Base-by-base conservation (phyloP, 2,329 filamentous ascomycete species). In the Botryotinia calthae region DNA sequence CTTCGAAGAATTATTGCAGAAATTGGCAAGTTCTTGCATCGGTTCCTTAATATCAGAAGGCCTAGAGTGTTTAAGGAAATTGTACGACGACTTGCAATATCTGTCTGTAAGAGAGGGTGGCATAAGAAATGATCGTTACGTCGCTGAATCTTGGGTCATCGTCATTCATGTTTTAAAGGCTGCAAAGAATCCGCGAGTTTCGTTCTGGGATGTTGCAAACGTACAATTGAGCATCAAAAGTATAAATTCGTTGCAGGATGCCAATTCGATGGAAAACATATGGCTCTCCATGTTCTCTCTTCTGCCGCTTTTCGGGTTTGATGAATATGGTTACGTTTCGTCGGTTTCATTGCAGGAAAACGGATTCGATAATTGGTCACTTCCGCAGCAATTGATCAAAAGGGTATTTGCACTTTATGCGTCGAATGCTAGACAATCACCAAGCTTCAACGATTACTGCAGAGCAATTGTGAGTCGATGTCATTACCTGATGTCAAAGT, bases 381-480 rank as follows among this genome's bases (percentile, higher is more conserved):
- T 91, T 22, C 86, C 88, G 0, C 88, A 90, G 74, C 85, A 83
- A 72, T 78, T 91, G 44, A 75, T 91, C 65, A 87, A 84, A 75
- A 84, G 84, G 10, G 84, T 91, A 20, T 89, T 91, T 71, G 81
- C 86, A 31, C 78, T 90, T 2, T 92, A 91, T 77, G 83, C 84
- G 74, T 81, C 81, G n/a, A 87, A 89, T 71, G 78, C 81, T 4
- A 84, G 84, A 34, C 89, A 91, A 76, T 80, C 85, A 1, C 83
- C 88, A 2, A 87, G 87, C 77, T 91, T 91, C 83, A 91, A 91
- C 75, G 87, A 87, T 73, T 92, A 92, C 77, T 90, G 87, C 74
- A 85, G 87, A 28, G 86, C 87, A 9, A 79, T 90, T 7, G 82
- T 91, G 46, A 84, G 84, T 28, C 86, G 90, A 44, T 92, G 90